Evolutionary conservation across 352 stramenopile species (phyloP), one percentile per base, ranked within the genome.

Genomic region (Phytophthora aleatoria): DNA sequence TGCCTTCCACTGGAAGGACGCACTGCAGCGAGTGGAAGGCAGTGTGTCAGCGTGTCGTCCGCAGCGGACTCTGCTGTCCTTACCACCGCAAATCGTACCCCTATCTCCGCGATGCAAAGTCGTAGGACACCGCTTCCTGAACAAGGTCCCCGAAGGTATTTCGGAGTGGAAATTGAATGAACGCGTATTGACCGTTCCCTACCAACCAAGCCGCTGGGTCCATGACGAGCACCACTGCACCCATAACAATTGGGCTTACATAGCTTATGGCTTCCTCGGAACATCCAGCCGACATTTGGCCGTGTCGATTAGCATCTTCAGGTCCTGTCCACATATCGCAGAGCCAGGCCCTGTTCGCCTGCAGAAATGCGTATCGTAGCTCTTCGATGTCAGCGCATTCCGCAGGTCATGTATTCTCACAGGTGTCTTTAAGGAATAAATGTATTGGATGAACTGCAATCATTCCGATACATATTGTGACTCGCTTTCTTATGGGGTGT

Each of bases 261-360:
- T 20, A 20, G 20, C 20, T 20, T 20, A 20, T 20, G 20, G 20
- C 9, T 20, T 27, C 39, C 39, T 26, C 15, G 39, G 31, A 64
- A 58, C 57, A 58, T 66, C 41, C 43, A 61, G 51, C 59, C 50
- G 59, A 35, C 36, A 43, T 43, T 20, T 16, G 36, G 36, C 50
- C 49, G 12, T 41, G n/a, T 51, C n/a, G 31, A 48, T 58, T 48
- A 39, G 15, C 9, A 24, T 30, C 26, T 58, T 13, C 27, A 50
- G 51, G 50, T 50, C 51, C 43, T 67, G 59, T 67, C 50, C 59
- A 67, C 51, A 45, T 24, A 5, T 61, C 26, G 35, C 61, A 68
- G 31, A 68, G 45, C 53, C 27, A 31, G 20, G 51, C 15, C 20
- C 36, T 43, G 12, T 43, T 43, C 6, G 5, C 36, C 36, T 45